A percentile compares a stretch with the other conserved stretches of the same genome.
These are phyloP conservation scores for Ilyonectria robusta DNA, from an alignment of 2,329 filamentous ascomycete genomes.

Conservation along the genomic window DNA sequence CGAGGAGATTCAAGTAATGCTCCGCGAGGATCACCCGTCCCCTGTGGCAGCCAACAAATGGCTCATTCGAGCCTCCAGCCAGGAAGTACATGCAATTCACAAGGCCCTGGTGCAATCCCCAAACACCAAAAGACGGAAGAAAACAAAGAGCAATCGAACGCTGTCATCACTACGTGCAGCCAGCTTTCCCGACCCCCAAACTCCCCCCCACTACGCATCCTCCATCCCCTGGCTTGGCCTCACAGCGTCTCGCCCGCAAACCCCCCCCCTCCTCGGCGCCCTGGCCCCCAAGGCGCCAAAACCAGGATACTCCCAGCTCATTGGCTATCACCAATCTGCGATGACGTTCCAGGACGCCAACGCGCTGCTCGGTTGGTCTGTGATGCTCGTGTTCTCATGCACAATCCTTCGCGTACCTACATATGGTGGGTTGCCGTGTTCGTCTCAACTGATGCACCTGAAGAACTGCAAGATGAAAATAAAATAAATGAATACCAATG, in stretches of 20 bases:
- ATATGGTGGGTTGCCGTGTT: no score
- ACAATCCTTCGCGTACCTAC: no score
- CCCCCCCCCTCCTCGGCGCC: constrained; percentile 22
- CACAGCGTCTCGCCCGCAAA: not conserved
- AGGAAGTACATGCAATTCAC: not conserved
- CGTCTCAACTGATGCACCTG: no score
- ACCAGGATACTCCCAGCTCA: constrained; percentile 37
- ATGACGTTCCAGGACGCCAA: constrained; percentile 4
- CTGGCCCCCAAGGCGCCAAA: constrained; percentile 11
- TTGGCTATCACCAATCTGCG: constrained; percentile 29
- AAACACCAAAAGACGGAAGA: not conserved
- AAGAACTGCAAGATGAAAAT: no score
- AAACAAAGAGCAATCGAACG: no score
- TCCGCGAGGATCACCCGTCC: not conserved
- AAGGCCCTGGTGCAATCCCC: not conserved
- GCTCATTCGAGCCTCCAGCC: not conserved
- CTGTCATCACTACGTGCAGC: no score
- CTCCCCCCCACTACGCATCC: not conserved
- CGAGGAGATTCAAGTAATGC: not conserved
- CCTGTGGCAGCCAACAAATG: not conserved
- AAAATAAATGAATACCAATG: no score
- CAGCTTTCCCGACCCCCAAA: no score
- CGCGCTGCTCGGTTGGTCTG: not conserved
- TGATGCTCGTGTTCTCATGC: not conserved
- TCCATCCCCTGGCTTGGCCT: not conserved